Conservation (phyloP, 345 rosid genomes). For the Moringa oleifera region DNA sequence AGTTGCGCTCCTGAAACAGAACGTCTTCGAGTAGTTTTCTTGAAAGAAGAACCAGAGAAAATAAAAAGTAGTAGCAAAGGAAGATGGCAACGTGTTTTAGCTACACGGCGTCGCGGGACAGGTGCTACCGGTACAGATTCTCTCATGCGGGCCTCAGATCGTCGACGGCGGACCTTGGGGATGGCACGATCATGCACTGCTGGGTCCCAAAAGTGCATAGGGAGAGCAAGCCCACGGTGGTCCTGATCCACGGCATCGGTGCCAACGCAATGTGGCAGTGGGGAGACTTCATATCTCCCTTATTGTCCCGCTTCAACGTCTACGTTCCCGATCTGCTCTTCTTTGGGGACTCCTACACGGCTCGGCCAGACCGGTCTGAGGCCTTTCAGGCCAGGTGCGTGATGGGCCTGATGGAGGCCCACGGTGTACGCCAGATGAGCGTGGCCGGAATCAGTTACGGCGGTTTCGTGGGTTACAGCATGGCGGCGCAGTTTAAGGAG, state of each 20-base stretch:
- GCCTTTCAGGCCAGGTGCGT: conserved; percentile 73
- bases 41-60: too few species aligned
- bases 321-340: conserved; percentile 86
- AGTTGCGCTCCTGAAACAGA: too few species aligned
- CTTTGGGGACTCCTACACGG: conserved; percentile 85
- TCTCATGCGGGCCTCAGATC: conserved; percentile 65
- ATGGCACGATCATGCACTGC: conserved; percentile 78
- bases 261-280: conserved; percentile 99
- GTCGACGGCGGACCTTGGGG: conserved; percentile 66
- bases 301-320: conserved; percentile 61
- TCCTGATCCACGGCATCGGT: conserved; percentile 84
- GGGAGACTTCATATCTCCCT: conserved; percentile 44
- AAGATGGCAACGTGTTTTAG: conserved; percentile 62
- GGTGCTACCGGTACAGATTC: conserved; percentile 63
- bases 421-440: conserved; percentile 37
- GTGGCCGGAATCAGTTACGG: conserved; percentile 83
- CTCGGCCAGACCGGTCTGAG: conserved; percentile 62
- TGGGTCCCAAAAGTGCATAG: conserved; percentile 60
- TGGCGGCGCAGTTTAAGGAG: conserved; percentile 74
- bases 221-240: conserved; percentile 42
- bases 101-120: conserved; percentile 49
- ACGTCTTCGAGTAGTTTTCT: too few species aligned
- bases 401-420: conserved; percentile 43
- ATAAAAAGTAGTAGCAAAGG: too few species aligned
- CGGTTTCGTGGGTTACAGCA: conserved; percentile 71